Percentiles rank a stretch among this genome's conserved stretches.
These are phyloP conservation scores for Potentilla sterilis DNA, from an alignment of 306 rosid species.

Conservation along the genomic window DNA sequence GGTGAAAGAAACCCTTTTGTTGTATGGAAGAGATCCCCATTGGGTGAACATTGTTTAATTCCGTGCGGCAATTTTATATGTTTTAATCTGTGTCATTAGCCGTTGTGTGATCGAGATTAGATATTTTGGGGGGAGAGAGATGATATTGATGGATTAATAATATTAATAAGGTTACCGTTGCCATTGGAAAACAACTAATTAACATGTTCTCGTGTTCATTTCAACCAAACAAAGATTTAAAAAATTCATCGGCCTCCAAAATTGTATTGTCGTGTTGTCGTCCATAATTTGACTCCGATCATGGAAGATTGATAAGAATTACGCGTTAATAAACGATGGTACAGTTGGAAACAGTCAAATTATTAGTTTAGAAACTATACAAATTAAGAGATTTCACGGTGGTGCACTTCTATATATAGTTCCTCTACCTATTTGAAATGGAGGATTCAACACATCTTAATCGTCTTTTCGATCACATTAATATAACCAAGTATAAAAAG, in stretches of 20 bases:
- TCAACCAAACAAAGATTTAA: conserved; percentile 9
- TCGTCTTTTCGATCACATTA: too few relatives aligned
- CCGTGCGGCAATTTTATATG: neutral
- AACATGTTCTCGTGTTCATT: conserved; percentile 25
- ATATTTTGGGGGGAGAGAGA: conserved; percentile 27
- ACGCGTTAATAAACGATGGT: neutral
- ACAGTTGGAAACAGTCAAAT: too few relatives aligned
- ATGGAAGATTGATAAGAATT: neutral
- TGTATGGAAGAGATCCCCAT: neutral
- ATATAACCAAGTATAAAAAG: too few relatives aligned
- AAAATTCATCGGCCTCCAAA: conserved; percentile 15
- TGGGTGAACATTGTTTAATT: neutral
- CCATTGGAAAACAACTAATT: conserved; percentile 44
- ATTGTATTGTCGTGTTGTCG: conserved; percentile 28
- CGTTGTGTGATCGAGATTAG: conserved; percentile 9
- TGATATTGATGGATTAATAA: neutral
- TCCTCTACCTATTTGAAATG: too few relatives aligned
- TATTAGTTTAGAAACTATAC: too few relatives aligned
- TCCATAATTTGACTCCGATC: neutral
- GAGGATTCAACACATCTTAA: too few relatives aligned
- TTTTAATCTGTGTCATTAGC: conserved; percentile 16
- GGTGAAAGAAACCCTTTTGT: neutral
- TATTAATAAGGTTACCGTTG: conserved; percentile 28
- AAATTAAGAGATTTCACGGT: too few relatives aligned
- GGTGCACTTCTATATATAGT: too few relatives aligned